phyloP scores from a whole-genome alignment of 495 filamentous ascomycete species.

The Aspergillus cavernicola region DNA sequence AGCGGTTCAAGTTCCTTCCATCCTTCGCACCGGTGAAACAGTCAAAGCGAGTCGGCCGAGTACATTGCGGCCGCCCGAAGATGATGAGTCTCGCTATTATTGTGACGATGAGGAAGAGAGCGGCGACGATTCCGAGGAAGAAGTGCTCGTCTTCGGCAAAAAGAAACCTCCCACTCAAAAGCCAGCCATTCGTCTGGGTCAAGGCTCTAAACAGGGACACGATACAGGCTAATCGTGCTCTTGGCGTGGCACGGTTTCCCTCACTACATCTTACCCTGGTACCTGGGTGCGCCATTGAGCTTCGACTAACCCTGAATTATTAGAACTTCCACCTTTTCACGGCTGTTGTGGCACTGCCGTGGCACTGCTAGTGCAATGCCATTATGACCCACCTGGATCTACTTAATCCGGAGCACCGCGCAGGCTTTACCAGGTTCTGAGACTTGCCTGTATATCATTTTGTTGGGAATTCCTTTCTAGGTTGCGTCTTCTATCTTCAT shows the following conservation, averaged over 20 bases:
- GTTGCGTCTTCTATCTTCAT: slow-evolving; percentile 15
- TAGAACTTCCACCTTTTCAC: background rate
- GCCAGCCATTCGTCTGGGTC: slow-evolving; percentile 15
- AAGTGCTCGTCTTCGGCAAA: slow-evolving; percentile 44
- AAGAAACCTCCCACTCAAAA: slow-evolving; percentile 32
- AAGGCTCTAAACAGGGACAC: slow-evolving; percentile 11
- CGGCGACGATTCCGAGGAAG: slow-evolving; percentile 47
- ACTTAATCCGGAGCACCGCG: slow-evolving; percentile 12
- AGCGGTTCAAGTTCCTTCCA: slow-evolving; percentile 31
- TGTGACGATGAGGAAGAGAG: slow-evolving; percentile 46
- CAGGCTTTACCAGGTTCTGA: slow-evolving; percentile 11
- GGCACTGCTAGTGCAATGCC: background rate
- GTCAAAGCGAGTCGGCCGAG: slow-evolving; percentile 32
- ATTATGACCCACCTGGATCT: background rate
- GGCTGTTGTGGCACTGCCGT: too few species aligned
- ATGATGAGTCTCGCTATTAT: slow-evolving; percentile 42
- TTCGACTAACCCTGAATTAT: background rate
- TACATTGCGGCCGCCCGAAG: slow-evolving; percentile 27
- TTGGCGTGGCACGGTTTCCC: background rate
- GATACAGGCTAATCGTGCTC: slow-evolving; percentile 5
- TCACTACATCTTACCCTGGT: background rate
- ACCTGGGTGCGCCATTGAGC: background rate
- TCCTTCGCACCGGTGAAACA: slow-evolving; percentile 45
- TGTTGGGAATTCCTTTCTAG: slow-evolving; percentile 5
- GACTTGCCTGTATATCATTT: slow-evolving; percentile 27